phyloP scores from a whole-genome alignment of 2,329 filamentous ascomycete species.

The Colletotrichum australisinense region DNA sequence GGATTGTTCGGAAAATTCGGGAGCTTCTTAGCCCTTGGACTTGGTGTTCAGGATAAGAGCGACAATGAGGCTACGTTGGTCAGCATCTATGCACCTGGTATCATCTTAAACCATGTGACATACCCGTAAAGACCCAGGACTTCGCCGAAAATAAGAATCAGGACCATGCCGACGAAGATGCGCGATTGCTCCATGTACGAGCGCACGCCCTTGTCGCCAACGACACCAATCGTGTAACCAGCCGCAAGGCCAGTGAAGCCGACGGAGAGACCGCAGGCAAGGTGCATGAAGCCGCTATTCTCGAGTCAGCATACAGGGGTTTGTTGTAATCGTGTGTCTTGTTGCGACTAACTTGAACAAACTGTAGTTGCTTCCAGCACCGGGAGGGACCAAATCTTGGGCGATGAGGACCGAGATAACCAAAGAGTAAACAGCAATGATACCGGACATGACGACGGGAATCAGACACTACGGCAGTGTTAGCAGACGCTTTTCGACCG shows the following conservation, averaged over 20 bases:
- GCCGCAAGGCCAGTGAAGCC: conserved; percentile 93
- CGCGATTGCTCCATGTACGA: conserved; percentile 96
- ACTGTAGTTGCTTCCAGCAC: conserved; percentile 73
- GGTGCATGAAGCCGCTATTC: conserved; percentile 87
- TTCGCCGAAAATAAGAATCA: conserved; percentile 98
- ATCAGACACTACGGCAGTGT: conserved; percentile 73
- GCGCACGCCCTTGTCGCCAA: conserved; percentile 93
- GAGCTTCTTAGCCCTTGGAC: conserved; percentile 66
- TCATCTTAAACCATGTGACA: conserved; percentile 43
- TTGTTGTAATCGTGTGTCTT: neutral
- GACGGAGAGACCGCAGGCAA: conserved; percentile 90
- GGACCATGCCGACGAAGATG: conserved; percentile 97
- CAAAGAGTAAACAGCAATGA: conserved; percentile 97
- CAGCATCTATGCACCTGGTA: neutral
- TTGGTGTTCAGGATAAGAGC: conserved; percentile 94
- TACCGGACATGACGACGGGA: conserved; percentile 97
- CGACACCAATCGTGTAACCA: conserved; percentile 95
- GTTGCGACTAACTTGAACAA: conserved; percentile 78
- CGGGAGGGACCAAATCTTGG: conserved; percentile 83
- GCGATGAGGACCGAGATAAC: conserved; percentile 97
- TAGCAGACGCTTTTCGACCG: neutral
- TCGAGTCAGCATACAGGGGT: conserved; percentile 34
- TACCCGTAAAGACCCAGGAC: conserved; percentile 97
- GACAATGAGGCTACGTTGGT: conserved; percentile 80
- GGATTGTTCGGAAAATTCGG: neutral